Percentiles rank a stretch among this genome's conserved stretches.
Conservation (phyloP, 192 early-diverging fungal species). For the Podila clonocystis region DNA sequence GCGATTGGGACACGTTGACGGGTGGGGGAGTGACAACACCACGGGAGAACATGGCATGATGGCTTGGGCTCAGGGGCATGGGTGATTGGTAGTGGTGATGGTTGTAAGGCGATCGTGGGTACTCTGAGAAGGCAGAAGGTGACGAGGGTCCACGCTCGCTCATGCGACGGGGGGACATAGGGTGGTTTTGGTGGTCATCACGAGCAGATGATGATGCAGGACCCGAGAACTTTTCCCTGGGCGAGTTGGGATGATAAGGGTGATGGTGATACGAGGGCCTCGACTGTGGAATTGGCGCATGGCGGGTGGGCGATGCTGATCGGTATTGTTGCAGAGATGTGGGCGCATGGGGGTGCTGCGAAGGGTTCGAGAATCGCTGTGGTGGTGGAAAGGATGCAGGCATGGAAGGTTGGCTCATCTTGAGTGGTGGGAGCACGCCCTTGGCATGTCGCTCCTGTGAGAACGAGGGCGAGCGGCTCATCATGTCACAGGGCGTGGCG, state of each 20-base stretch:
- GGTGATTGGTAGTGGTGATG: neutral
- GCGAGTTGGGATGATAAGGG: neutral
- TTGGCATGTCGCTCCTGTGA: slow-evolving; percentile 38
- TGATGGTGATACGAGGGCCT: slow-evolving; percentile 16
- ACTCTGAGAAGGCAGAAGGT: neutral
- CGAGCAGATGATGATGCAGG: slow-evolving; percentile 3
- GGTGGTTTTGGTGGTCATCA: slow-evolving; percentile 10
- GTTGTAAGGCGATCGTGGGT: neutral
- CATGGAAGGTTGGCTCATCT: slow-evolving; percentile 6
- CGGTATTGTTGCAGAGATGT: neutral
- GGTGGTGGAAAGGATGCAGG: slow-evolving; percentile 25
- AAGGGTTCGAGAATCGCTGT: slow-evolving; percentile 13
- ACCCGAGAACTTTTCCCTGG: slow-evolving; percentile 8
- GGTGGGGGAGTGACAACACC: neutral
- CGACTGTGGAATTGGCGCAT: slow-evolving; percentile 27
- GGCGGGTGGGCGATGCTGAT: slow-evolving; percentile 8
- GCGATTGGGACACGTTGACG: neutral
- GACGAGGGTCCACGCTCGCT: neutral
- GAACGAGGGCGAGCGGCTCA: slow-evolving; percentile 45
- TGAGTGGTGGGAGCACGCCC: slow-evolving; percentile 7
- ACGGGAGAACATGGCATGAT: neutral
- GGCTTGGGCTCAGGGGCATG: neutral
- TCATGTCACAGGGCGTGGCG: slow-evolving; percentile 28
- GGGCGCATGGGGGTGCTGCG: slow-evolving; percentile 3
- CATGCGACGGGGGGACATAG: neutral